Evolutionary conservation across 108 stramenopile genomes (phyloP), one percentile per base, ranked within the genome.

Genomic region (Cyclotella distinguenda): DNA sequence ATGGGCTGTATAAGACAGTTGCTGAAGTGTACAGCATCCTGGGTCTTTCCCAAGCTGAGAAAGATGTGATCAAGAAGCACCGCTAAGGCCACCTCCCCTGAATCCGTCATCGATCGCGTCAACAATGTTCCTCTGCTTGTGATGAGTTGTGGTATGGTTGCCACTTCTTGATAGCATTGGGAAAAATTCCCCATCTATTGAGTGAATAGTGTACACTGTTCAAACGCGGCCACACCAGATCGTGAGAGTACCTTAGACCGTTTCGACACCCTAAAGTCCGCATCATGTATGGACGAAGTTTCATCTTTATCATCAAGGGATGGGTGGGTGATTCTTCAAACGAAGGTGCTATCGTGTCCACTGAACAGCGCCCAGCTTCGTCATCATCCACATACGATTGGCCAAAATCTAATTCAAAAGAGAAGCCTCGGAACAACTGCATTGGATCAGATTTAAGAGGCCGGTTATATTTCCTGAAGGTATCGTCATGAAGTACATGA

Each of bases 1-100:
- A 97, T 85, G 97, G 97, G 68, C 97, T 95, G 34, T 98, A 97
- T 93, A 83, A 93, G 79, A 53, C 79, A 15, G 97, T 98, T 13
- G 74, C 85, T 30, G 97, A 98, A 54, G 39, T 98, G 46, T 98
- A 96, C 95, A 94, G 69, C 82, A 94, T 98, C 87, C 85, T 82
- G 39, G 95, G 95, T 67, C 87, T 97, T 51, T 74, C 89, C 31
- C 77, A 73, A 7, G 77, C 67, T 51, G 97, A 98, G 77, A 96
- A 96, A 91, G 93, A 93, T 21, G 75, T 95, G 46, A 81, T 97
- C n/a, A n/a, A n/a, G n/a, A n/a, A n/a, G n/a, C n/a, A n/a, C n/a
- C n/a, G n/a, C n/a, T n/a, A n/a, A n/a, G n/a, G n/a, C n/a, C n/a
- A n/a, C n/a, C n/a, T n/a, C n/a, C n/a, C n/a, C n/a, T n/a, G n/a